Percentiles rank a stretch among this genome's conserved stretches.
Evolutionary conservation across 345 rosid genomes (phyloP).

Genomic region (Aethionema arabicum): DNA sequence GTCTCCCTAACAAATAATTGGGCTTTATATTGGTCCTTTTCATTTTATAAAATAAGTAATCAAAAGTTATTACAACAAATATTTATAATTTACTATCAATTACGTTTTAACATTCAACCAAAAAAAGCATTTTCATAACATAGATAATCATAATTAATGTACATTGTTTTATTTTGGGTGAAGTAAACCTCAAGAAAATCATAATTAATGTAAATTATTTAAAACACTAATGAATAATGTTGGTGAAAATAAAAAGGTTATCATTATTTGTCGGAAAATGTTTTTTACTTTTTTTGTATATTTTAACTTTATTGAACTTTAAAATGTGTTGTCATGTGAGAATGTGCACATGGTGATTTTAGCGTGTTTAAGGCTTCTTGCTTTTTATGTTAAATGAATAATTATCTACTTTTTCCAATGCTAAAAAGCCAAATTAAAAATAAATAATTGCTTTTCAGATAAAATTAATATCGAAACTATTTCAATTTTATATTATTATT

Average conservation of each 20-base stretch:
- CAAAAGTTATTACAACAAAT: too few relatives aligned
- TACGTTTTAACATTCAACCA: too few relatives aligned
- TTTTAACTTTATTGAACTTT: neutral
- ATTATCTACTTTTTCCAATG: slow-evolving; percentile 33
- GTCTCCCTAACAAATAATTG: slow-evolving; percentile 15
- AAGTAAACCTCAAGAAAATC: slow-evolving; percentile 10
- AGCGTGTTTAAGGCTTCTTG: slow-evolving; percentile 36
- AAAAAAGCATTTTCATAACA: too few relatives aligned
- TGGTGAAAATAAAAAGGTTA: slow-evolving; percentile 28
- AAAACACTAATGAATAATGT: slow-evolving; percentile 5
- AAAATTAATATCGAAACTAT: neutral
- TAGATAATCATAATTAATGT: slow-evolving; percentile 6
- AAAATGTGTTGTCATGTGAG: slow-evolving; percentile 23
- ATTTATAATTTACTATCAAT: too few relatives aligned
- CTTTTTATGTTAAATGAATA: slow-evolving; percentile 13
- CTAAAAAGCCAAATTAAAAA: slow-evolving; percentile 5
- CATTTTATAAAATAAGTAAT: too few relatives aligned
- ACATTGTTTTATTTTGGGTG: neutral
- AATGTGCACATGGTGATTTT: slow-evolving; percentile 32
- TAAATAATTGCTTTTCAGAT: slow-evolving; percentile 16
- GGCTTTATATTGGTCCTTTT: slow-evolving; percentile 6
- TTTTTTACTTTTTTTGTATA: neutral
- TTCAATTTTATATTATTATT: neutral
- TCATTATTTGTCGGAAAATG: slow-evolving; percentile 27
- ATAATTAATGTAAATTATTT: neutral